These are phyloP conservation scores for Lachnellula cervina DNA, from an alignment of 2,329 filamentous ascomycete species.

Conservation along the genomic window DNA sequence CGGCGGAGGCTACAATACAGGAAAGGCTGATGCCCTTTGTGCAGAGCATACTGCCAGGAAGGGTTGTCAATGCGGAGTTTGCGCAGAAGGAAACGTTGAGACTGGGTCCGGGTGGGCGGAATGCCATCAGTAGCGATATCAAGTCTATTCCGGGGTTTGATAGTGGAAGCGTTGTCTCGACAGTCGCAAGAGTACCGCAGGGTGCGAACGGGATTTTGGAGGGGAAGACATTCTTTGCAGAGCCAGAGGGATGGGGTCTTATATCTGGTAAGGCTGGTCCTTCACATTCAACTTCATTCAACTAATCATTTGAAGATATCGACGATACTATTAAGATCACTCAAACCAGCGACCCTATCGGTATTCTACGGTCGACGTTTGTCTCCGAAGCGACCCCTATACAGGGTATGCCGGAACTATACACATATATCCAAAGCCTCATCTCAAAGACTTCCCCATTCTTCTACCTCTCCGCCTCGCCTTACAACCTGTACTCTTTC, in stretches of 20 bases:
- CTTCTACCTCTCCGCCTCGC: conserved; percentile 92
- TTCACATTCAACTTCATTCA: not conserved
- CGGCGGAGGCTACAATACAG: conserved; percentile 56
- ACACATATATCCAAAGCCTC: conserved; percentile 56
- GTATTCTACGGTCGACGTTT: conserved; percentile 81
- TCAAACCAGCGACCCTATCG: conserved; percentile 70
- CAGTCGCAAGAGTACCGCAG: conserved; percentile 43
- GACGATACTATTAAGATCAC: conserved; percentile 97
- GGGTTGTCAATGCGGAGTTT: conserved; percentile 62
- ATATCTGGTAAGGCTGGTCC: conserved; percentile 56
- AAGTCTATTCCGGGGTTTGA: conserved; percentile 45
- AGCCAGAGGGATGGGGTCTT: conserved; percentile 74
- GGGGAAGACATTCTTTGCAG: conserved; percentile 70
- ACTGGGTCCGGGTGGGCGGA: conserved; percentile 65
- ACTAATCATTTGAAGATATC: conserved; percentile 54
- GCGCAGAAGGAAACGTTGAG: conserved; percentile 40
- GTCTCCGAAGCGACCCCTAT: conserved; percentile 68
- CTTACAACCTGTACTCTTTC: conserved; percentile 91
- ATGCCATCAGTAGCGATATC: conserved; percentile 66
- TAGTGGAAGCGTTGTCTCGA: conserved; percentile 45
- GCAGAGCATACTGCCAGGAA: conserved; percentile 67
- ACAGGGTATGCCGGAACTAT: conserved; percentile 79
- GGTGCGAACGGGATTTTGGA: conserved; percentile 51
- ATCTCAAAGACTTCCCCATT: conserved; percentile 62
- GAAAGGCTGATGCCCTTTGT: conserved; percentile 72